Evolutionary conservation across 2,329 filamentous ascomycete species (phyloP).

Genomic region (Aspergillus pseudonomiae): DNA sequence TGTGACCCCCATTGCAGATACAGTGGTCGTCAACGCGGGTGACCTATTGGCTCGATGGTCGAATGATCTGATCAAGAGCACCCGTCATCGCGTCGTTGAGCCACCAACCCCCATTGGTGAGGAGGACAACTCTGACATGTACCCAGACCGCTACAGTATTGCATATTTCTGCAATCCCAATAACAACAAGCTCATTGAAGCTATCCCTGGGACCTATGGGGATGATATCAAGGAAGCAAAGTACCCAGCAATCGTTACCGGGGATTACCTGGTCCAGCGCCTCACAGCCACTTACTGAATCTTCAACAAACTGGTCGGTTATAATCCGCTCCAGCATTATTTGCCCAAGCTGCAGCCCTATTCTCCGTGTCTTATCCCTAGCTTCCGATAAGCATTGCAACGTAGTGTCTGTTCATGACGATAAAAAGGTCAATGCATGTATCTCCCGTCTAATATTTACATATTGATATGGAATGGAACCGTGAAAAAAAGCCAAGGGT

Average conservation of each 20-base stretch:
- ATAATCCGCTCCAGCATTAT: background rate
- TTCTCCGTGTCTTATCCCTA: background rate
- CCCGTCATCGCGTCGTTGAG: constrained; percentile 86
- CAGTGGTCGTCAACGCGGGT: constrained; percentile 86
- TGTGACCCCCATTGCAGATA: constrained; percentile 77
- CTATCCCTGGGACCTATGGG: constrained; percentile 75
- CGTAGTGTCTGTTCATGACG: background rate
- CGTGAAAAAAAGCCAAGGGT: background rate
- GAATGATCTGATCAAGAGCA: constrained; percentile 89
- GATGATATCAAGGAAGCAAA: constrained; percentile 62
- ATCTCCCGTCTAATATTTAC: background rate
- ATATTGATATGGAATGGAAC: background rate
- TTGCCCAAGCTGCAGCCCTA: background rate
- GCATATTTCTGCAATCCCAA: constrained; percentile 94
- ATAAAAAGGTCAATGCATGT: background rate
- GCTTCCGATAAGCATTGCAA: background rate
- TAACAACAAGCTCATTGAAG: constrained; percentile 73
- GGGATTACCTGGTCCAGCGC: constrained; percentile 78
- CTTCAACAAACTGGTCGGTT: background rate
- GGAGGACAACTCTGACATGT: constrained; percentile 44
- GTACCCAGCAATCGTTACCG: constrained; percentile 76
- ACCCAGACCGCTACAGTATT: constrained; percentile 82
- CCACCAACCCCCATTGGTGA: constrained; percentile 63
- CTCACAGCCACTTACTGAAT: constrained; percentile 68
- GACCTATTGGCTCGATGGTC: constrained; percentile 86